Percentiles rank a stretch among this genome's conserved stretches.
Evolutionary conservation across 257 asterid species (phyloP).

Genomic region (Thymus mandschuricus): DNA sequence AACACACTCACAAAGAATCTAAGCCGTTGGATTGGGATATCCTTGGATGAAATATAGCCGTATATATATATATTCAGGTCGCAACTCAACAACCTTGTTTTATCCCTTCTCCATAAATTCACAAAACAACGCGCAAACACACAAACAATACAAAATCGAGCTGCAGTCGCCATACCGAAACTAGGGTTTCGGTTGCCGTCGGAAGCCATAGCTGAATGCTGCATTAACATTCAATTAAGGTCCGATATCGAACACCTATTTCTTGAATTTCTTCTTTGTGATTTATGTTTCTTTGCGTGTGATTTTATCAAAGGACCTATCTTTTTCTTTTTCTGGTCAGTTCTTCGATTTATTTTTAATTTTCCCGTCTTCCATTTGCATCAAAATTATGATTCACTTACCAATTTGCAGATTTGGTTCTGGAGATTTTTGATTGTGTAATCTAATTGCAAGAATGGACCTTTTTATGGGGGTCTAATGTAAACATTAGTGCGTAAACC

Average conservation of each 20-base stretch:
- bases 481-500: background rate
- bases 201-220: conserved; percentile 28
- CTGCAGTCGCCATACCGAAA: conserved; percentile 28
- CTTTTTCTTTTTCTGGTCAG: background rate
- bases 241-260: conserved; percentile 14
- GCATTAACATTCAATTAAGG: conserved; percentile 27
- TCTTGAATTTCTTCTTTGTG: background rate
- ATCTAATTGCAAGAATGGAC: conserved; percentile 27
- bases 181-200: conserved; percentile 42
- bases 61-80: conserved; percentile 40
- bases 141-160: conserved; percentile 2
- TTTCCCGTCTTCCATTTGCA: background rate
- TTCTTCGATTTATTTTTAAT: background rate
- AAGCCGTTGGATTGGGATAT: conserved; percentile 42
- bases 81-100: conserved; percentile 35
- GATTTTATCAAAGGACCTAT: background rate
- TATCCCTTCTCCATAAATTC: conserved; percentile 12
- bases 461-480: conserved; percentile 19
- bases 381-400: conserved; percentile 2
- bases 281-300: conserved; percentile 16
- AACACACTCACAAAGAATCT: background rate
- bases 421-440: background rate
- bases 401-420: background rate
- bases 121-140: background rate
- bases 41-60: conserved; percentile 26